Evolutionary conservation across 1,139 yeast species (phyloP).

Genomic region (Sugiyamaella castrensis): DNA sequence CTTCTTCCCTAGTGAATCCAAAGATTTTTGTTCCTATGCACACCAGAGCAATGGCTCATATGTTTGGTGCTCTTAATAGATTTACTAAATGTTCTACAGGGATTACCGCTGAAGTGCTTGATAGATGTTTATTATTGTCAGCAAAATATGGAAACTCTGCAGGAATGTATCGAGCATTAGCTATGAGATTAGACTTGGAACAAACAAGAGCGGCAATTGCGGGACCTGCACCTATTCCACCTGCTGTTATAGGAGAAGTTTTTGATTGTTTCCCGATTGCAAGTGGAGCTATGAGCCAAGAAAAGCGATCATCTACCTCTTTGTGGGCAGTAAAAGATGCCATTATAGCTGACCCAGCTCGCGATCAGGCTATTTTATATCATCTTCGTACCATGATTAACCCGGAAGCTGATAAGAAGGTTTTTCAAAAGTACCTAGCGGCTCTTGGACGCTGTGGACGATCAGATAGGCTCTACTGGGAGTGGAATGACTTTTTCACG

Average conservation of each 20-base stretch:
- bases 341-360: slow-evolving; percentile 26
- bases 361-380: slow-evolving; percentile 31
- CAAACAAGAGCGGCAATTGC: slow-evolving; percentile 8
- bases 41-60: slow-evolving; percentile 33
- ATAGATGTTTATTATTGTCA: slow-evolving; percentile 29
- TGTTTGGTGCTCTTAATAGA: slow-evolving; percentile 35
- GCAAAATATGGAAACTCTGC: slow-evolving; percentile 34
- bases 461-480: slow-evolving; percentile 25
- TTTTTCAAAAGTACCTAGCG: slow-evolving; percentile 28
- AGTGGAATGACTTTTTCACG: slow-evolving; percentile 24
- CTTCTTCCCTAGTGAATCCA: slow-evolving; percentile 12
- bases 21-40: slow-evolving; percentile 18
- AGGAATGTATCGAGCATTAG: slow-evolving; percentile 32
- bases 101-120: slow-evolving; percentile 30
- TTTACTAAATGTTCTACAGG: slow-evolving; percentile 26
- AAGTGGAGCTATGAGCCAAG: slow-evolving; percentile 22
- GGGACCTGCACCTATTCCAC: slow-evolving; percentile 15
- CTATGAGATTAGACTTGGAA: slow-evolving; percentile 26
- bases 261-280: slow-evolving; percentile 31
- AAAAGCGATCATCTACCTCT: slow-evolving; percentile 21
- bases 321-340: slow-evolving; percentile 29
- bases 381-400: slow-evolving; percentile 28
- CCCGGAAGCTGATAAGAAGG: slow-evolving; percentile 17
- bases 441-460: slow-evolving; percentile 33
- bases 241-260: slow-evolving; percentile 23